Evolutionary conservation across 1,284 basidiomycete genomes (phyloP).

Genomic region (Irpex sp.): DNA sequence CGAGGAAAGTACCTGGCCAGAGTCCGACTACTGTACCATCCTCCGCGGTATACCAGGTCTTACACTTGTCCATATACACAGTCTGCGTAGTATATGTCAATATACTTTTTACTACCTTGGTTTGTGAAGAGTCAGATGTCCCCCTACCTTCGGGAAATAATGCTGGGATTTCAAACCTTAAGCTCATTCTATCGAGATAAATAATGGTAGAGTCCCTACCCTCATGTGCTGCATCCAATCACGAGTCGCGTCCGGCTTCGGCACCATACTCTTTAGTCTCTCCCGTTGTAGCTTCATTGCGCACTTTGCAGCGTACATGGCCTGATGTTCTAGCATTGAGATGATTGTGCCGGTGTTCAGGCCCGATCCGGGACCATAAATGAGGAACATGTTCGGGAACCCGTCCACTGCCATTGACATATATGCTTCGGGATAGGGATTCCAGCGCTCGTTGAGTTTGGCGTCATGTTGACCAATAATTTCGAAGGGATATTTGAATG

Average conservation of each 20-base stretch:
- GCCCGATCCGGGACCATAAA: constrained; percentile 51
- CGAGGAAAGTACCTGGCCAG: no score
- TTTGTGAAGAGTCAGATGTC: no score
- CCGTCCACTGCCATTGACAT: constrained; percentile 51
- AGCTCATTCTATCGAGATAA: no score
- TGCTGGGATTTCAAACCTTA: no score
- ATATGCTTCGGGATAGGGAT: constrained; percentile 52
- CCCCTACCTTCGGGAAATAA: no score
- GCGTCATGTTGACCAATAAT: constrained; percentile 48
- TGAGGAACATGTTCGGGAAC: constrained; percentile 60
- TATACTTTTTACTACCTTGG: no score
- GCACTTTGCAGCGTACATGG: constrained; percentile 48
- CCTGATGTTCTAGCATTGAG: constrained; percentile 50
- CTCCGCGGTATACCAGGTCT: constrained; percentile 65
- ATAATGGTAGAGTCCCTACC: no score
- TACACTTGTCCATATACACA: constrained; percentile 39
- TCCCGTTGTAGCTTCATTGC: constrained; percentile 57
- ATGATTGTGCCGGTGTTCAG: constrained; percentile 51
- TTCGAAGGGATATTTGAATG: constrained; percentile 45
- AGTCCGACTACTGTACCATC: constrained; percentile 51
- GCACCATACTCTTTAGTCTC: constrained; percentile 53
- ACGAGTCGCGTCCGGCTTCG: constrained; percentile 48
- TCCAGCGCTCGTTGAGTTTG: constrained; percentile 45
- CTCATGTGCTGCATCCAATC: constrained; percentile 31
- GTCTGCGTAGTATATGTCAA: no score